phyloP scores from a whole-genome alignment of 345 rosid genomes.

The Eucalyptus cloeziana region DNA sequence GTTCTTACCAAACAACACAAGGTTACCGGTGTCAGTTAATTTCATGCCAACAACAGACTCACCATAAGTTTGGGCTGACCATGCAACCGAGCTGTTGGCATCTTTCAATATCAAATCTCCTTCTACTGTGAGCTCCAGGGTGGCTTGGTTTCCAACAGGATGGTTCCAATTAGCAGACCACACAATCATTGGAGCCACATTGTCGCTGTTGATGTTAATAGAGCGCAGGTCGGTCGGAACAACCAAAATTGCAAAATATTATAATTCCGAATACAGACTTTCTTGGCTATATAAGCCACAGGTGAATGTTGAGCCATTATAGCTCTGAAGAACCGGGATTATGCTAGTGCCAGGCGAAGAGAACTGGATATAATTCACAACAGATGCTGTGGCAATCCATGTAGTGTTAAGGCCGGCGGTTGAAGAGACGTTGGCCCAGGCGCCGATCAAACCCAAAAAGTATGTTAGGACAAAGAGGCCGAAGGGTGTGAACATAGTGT shows the following conservation, averaged over 20 bases:
- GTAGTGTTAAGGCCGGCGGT: neutral
- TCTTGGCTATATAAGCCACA: neutral
- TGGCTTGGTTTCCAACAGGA: neutral
- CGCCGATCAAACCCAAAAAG: neutral
- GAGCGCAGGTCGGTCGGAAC: rapidly evolving
- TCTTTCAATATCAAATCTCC: slow-evolving; percentile 3
- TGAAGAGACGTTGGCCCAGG: neutral
- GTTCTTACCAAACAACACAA: neutral
- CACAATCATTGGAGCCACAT: neutral
- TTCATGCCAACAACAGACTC: neutral
- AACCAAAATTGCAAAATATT: neutral
- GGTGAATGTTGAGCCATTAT: neutral
- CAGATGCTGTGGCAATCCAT: neutral
- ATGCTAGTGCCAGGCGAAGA: neutral
- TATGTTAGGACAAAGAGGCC: neutral
- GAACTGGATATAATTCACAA: neutral
- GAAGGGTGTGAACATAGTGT: neutral
- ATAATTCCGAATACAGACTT: neutral
- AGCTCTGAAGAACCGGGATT: neutral
- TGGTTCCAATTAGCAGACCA: slow-evolving; percentile 13
- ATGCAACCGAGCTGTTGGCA: neutral
- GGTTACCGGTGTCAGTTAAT: neutral
- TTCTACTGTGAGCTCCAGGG: neutral
- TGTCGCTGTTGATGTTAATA: neutral
- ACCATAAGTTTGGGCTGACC: neutral